Base-by-base conservation (phyloP, 345 rosid species). In the Kandelia obovata region DNA sequence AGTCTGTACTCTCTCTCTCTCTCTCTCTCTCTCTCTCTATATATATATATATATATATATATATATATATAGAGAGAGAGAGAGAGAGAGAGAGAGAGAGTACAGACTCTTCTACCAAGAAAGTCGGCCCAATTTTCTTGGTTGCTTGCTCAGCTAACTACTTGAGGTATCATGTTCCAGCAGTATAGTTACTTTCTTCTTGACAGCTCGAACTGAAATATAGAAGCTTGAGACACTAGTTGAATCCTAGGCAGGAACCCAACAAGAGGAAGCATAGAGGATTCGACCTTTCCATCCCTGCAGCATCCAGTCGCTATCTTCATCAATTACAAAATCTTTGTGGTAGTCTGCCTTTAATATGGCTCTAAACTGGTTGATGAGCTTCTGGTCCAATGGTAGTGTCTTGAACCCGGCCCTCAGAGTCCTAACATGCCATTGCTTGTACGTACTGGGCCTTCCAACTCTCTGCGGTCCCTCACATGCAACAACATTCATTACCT, bases 281-380 rank as follows among this genome's bases (percentile, higher is more conserved):
- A 89, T 86, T 69, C 99, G 74, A 43, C 99, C 97, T 34, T 95
- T 95, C 99, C 97, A 95, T 64, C 99, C 99, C 67, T 86, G 96
- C 81, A 95, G 67, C 65, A 95, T 59, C 99, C 97, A 95, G 70
- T 67, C 53, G 75, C 76, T 81, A 80, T 85, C 91, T 81, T 83
- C 85, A 65, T 92, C 96, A 7, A 95, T 78, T 68, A 88, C 71
- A 59, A 94, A 94, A 75, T 91, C 93, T 71, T 86, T 85, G 76
- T 94, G 95, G 83, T 88, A 91, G 46, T 64, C 55, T 17, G 57
- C 67, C 55, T 75, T 78, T 72, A 88, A 82, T 74, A 80, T 85
- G 0, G 70, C 28, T 15, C 72, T 69, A n/a, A 92, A 81, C 67
- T 17, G 73, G 74, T 78, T 79, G 75, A 86, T 73, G 7, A 83